Evolutionary conservation across 169 alveolate species (phyloP).

Genomic region (Plasmodium ovale): DNA sequence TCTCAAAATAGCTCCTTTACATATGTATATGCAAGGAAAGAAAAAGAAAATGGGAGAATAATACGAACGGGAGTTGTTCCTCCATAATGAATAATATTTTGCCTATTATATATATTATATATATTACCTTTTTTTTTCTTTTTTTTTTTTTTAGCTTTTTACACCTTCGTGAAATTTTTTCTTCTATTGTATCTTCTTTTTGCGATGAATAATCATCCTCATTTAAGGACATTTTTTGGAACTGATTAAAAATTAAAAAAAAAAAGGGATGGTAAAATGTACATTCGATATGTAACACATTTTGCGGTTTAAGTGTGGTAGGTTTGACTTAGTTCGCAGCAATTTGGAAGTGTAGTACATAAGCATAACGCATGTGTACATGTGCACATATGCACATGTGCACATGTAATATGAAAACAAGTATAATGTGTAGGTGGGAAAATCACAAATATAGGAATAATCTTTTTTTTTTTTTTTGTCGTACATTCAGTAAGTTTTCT

Average conservation of each 20-base stretch:
- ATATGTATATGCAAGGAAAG: background rate
- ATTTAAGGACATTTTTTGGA: constrained; percentile 62
- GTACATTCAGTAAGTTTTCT: constrained; percentile 64
- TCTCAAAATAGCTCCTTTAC: too few species aligned
- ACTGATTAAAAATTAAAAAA: constrained; percentile 47
- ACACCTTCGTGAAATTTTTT: constrained; percentile 29
- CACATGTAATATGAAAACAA: background rate
- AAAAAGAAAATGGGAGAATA: too few species aligned
- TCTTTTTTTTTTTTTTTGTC: too few species aligned
- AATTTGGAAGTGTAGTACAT: background rate
- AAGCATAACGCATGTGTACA: too few species aligned
- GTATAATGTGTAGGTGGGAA: too few species aligned
- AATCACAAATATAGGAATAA: too few species aligned
- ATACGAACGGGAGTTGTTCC: too few species aligned
- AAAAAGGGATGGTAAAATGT: background rate
- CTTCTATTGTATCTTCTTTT: constrained; percentile 50
- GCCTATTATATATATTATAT: background rate
- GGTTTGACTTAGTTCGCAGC: background rate
- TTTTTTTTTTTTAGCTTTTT: constrained; percentile 58
- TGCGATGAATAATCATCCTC: constrained; percentile 30
- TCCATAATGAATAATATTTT: constrained; percentile 1
- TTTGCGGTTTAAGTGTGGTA: background rate
- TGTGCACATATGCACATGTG: too few species aligned
- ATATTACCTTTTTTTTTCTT: constrained; percentile 53
- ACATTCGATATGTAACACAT: background rate